Conservation (phyloP, 768 basidiomycete species). For the Suillus weaverae region DNA sequence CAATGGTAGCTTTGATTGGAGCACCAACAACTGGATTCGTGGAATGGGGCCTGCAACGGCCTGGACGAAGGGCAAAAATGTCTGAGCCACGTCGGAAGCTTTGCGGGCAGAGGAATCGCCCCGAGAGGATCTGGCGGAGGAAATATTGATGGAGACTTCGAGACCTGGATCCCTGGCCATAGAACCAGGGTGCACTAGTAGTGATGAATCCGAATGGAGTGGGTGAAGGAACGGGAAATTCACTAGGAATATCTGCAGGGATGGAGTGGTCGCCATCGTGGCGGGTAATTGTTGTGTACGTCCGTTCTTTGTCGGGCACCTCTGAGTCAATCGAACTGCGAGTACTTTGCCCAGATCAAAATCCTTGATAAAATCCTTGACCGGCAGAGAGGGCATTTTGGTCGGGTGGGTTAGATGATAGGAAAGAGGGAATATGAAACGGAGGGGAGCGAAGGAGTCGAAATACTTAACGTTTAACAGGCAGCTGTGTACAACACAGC, state of each 20-base stretch:
- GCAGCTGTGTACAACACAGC: too few relatives aligned
- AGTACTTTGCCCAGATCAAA: background rate
- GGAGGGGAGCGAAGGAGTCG: too few relatives aligned
- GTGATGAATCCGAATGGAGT: background rate
- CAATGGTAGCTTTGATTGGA: too few relatives aligned
- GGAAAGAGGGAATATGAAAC: background rate
- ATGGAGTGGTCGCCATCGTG: background rate
- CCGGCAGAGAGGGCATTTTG: background rate
- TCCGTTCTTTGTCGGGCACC: background rate
- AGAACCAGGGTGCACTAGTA: background rate
- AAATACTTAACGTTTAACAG: too few relatives aligned
- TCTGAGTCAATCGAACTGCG: background rate
- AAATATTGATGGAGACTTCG: too few relatives aligned
- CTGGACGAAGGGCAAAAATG: background rate
- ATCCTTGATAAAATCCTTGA: background rate
- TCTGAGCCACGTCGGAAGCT: background rate
- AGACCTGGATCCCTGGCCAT: too few relatives aligned
- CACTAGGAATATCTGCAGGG: background rate
- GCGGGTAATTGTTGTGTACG: background rate
- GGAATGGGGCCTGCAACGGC: background rate
- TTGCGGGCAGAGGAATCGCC: background rate
- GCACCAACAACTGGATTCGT: too few relatives aligned
- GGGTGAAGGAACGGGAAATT: background rate
- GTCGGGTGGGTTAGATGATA: too few relatives aligned
- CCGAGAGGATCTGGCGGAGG: background rate